Base-by-base conservation (phyloP, 441 rosid genomes). In the Lepidium campestre region DNA sequence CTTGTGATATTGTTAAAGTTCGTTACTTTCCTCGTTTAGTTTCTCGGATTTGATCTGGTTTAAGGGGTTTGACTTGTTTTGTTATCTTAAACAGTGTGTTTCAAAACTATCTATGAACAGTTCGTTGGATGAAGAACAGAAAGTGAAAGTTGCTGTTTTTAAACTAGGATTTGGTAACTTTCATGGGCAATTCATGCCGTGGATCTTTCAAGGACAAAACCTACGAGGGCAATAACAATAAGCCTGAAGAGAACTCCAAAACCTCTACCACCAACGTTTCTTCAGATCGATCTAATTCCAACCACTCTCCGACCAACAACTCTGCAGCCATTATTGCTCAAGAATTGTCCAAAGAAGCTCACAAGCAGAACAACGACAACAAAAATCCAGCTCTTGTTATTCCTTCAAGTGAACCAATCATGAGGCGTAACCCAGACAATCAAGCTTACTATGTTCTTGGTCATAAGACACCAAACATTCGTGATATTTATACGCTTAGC, bases 141-240 rank as follows among this genome's bases (percentile, higher is more conserved):
- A 44, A 36, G 58, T 73, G 55, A 67, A 73, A 72, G 71, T 65
- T 35, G 13, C 46, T 17, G 49, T 49, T 7, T 60, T 50, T 15
- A 52, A 42, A 17, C 14, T 35, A 35, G 35, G 74, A 60, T 59
- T 70, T 61, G 53, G 35, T 32, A 6, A 10, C 4, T 55, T 27
- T 86, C 76, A 88, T 90, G 97, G 97, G 97, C 97, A 90, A 90
- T 75, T 69, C 90, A 78, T 90, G 97, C 86, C 94, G 78, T 64
- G 70, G 78, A 56, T 74, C 78, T 62, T 74, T 70, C 50, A 68
- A 68, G 54, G 78, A 57, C 56, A 57, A 57, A 48, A 53, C 76
- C 69, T 74, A 72, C 72, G 80, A 81, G 81, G 85, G 90, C 81
- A 68, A 41, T 80, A 81, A 62, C 76, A 22, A 27, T 52, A 90